These are phyloP conservation scores for Phytophthora brassicae DNA, from an alignment of 352 stramenopile genomes.

Conservation along the genomic window DNA sequence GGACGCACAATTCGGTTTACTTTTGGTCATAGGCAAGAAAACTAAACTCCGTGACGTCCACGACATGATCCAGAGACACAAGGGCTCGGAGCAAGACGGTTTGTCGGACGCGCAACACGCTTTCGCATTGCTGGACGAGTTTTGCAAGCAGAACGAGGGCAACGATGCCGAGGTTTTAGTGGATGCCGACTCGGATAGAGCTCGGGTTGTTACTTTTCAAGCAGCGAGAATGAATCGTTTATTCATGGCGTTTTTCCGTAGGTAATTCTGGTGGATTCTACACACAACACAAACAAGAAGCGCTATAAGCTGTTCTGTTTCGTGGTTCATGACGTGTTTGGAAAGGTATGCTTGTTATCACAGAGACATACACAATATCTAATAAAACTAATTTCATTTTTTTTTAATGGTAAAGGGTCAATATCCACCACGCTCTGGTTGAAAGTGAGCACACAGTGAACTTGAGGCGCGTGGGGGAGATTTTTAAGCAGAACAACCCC, in stretches of 20 bases:
- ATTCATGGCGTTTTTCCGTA: not conserved
- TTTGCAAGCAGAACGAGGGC: not conserved
- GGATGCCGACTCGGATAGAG: not conserved
- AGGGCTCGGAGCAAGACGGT: not conserved
- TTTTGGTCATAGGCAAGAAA: not conserved
- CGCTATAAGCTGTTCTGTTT: not conserved
- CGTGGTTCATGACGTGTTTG: not conserved
- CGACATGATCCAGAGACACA: not conserved
- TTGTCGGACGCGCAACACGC: not conserved
- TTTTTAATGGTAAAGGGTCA: too few relatives aligned
- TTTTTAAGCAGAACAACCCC: not conserved
- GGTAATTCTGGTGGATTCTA: not conserved
- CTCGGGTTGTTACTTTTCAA: not conserved
- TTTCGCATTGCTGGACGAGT: not conserved
- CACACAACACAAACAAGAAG: not conserved
- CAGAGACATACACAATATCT: not conserved
- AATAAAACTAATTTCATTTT: too few relatives aligned
- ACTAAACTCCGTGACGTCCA: not conserved
- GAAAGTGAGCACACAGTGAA: not conserved
- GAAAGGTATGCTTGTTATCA: not conserved
- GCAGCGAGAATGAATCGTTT: not conserved
- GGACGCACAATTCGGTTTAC: too few relatives aligned
- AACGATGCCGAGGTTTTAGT: too few relatives aligned
- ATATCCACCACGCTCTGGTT: not conserved
- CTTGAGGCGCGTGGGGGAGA: not conserved